A percentile compares a stretch with the other conserved stretches of the same genome.
These are phyloP conservation scores for Apiospora phragmitis DNA, from an alignment of 2,329 filamentous ascomycete species.

Conservation along the genomic window DNA sequence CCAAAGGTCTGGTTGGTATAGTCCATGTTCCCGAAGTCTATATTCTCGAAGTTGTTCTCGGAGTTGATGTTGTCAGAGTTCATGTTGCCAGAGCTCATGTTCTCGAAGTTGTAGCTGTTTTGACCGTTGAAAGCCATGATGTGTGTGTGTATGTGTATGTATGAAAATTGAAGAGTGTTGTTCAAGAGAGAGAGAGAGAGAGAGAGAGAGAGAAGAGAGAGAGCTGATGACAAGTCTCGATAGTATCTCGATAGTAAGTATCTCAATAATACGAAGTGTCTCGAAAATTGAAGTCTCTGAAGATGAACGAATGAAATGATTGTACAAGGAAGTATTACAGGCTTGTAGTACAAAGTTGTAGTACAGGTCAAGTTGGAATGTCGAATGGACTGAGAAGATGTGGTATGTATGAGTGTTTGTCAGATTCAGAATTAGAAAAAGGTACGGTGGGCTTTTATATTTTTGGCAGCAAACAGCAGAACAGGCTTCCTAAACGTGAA, in stretches of 20 bases:
- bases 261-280: neutral
- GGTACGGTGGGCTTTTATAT: neutral
- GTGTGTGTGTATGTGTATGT: neutral
- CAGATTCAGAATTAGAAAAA: neutral
- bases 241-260: neutral
- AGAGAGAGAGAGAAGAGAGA: no score
- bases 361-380: neutral
- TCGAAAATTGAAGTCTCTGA: neutral
- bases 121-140: neutral
- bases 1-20: no score
- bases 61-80: no score
- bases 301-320: neutral
- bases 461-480: no score
- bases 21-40: no score
- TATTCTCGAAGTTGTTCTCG: no score
- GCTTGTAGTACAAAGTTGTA: neutral
- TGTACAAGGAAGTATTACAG: neutral
- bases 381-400: neutral
- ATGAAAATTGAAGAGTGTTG: neutral
- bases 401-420: neutral
- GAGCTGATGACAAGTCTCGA: neutral
- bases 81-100: neutral
- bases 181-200: neutral
- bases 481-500: neutral
- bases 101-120: neutral